phyloP scores from a whole-genome alignment of 2,329 filamentous ascomycete genomes.

The Talaromyces pinophilus region DNA sequence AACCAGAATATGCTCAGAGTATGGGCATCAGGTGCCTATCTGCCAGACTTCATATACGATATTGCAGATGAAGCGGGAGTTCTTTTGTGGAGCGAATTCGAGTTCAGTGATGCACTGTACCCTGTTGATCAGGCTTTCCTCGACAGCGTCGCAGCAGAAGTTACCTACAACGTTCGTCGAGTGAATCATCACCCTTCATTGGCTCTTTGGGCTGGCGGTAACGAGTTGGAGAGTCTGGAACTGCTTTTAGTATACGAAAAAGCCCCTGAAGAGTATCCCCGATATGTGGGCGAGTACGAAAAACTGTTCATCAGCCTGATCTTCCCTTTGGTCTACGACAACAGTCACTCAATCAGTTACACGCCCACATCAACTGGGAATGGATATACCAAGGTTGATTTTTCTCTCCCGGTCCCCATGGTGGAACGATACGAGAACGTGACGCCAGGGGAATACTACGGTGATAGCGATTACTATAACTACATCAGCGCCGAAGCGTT shows the following conservation, averaged over 20 bases:
- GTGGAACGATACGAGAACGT: slow-evolving; percentile 59
- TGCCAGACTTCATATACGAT: slow-evolving; percentile 64
- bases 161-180: slow-evolving; percentile 61
- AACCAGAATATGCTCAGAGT: slow-evolving; percentile 67
- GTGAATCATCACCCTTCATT: slow-evolving; percentile 62
- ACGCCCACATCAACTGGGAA: slow-evolving; percentile 62
- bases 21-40: slow-evolving; percentile 63
- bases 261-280: slow-evolving; percentile 48
- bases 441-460: slow-evolving; percentile 57
- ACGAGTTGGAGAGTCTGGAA: slow-evolving; percentile 62
- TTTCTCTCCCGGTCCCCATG: slow-evolving; percentile 56
- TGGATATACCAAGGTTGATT: slow-evolving; percentile 58
- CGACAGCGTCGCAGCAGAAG: slow-evolving; percentile 58
- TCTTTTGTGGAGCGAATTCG: slow-evolving; percentile 64
- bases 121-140: slow-evolving; percentile 57
- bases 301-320: slow-evolving; percentile 59
- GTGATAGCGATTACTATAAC: slow-evolving; percentile 63
- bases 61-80: slow-evolving; percentile 63
- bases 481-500: slow-evolving; percentile 58
- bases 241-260: slow-evolving; percentile 46
- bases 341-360: slow-evolving; percentile 62
- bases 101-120: slow-evolving; percentile 63
- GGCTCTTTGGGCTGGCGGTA: slow-evolving; percentile 58
- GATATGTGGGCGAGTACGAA: slow-evolving; percentile 57
- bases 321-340: slow-evolving; percentile 58